Evolutionary conservation across 805 yeast genomes (phyloP).

Genomic region (Ogataea pignaliae): DNA sequence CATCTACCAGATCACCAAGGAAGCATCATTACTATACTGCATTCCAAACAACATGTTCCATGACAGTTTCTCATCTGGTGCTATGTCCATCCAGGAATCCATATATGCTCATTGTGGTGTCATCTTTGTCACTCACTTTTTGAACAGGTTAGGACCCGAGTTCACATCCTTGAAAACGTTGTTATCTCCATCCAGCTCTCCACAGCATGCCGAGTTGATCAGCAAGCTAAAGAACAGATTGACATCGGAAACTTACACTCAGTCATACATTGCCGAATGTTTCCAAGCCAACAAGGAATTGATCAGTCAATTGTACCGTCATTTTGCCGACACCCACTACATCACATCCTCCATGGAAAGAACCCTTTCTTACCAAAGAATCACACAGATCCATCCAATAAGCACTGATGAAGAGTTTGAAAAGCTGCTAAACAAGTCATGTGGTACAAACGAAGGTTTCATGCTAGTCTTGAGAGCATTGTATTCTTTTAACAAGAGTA

Average conservation of each 20-base stretch:
- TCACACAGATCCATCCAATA: constrained; percentile 72
- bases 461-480: constrained; percentile 77
- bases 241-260: constrained; percentile 90
- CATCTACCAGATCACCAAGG: constrained; percentile 85
- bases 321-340: constrained; percentile 89
- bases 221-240: constrained; percentile 80
- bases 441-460: constrained; percentile 78
- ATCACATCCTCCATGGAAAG: constrained; percentile 63
- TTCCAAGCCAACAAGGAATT: constrained; percentile 66
- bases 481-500: constrained; percentile 76
- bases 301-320: constrained; percentile 79
- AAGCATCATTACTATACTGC: constrained; percentile 87
- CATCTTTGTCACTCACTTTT: constrained; percentile 88
- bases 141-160: constrained; percentile 91
- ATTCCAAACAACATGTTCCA: constrained; percentile 84
- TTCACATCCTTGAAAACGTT: constrained; percentile 64
- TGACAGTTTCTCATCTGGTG: constrained; percentile 64
- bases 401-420: constrained; percentile 73
- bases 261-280: constrained; percentile 73
- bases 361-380: constrained; percentile 84
- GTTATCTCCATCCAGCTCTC: constrained; percentile 56
- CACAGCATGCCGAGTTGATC: constrained; percentile 71
- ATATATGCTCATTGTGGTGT: constrained; percentile 93
- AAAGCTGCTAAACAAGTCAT: constrained; percentile 56
- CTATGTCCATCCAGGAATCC: constrained; percentile 88